These are phyloP conservation scores for Senecio squalidus DNA, from an alignment of 140 eudicot genomes.

Conservation along the genomic window DNA sequence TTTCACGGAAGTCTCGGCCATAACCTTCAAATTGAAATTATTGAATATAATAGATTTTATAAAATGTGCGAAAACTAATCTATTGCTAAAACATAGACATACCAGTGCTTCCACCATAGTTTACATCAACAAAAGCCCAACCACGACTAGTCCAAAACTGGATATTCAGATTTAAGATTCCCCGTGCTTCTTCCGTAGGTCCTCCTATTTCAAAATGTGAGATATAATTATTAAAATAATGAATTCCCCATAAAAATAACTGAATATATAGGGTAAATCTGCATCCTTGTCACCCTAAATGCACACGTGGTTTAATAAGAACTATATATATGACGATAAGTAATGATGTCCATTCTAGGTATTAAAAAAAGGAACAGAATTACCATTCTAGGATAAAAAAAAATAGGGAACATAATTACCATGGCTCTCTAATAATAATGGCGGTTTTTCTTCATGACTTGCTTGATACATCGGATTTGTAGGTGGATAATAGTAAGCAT, in stretches of 20 bases:
- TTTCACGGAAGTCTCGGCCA: slow-evolving; percentile 79
- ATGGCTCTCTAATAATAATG: slow-evolving; percentile 69
- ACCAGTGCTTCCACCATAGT: slow-evolving; percentile 99
- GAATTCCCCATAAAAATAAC: no score
- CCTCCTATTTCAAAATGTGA: slow-evolving; percentile 50
- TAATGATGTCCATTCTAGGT: background rate
- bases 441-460: slow-evolving; percentile 59
- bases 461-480: slow-evolving; percentile 51
- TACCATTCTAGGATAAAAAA: background rate
- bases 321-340: background rate
- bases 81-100: background rate
- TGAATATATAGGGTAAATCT: no score
- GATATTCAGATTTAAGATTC: slow-evolving; percentile 59
- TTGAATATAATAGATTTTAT: no score
- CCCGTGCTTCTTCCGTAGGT: slow-evolving; percentile 88
- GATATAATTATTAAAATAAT: background rate
- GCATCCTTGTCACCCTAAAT: background rate
- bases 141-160: slow-evolving; percentile 99
- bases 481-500: slow-evolving; percentile 84
- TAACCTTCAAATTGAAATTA: slow-evolving; percentile 52
- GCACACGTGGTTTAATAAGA: no score
- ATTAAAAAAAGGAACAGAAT: no score
- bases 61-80: background rate
- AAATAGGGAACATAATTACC: slow-evolving; percentile 30
- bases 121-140: slow-evolving; percentile 96